Conservation (phyloP, 2,329 filamentous ascomycete genomes). For the Diaporthe citrichinensis region DNA sequence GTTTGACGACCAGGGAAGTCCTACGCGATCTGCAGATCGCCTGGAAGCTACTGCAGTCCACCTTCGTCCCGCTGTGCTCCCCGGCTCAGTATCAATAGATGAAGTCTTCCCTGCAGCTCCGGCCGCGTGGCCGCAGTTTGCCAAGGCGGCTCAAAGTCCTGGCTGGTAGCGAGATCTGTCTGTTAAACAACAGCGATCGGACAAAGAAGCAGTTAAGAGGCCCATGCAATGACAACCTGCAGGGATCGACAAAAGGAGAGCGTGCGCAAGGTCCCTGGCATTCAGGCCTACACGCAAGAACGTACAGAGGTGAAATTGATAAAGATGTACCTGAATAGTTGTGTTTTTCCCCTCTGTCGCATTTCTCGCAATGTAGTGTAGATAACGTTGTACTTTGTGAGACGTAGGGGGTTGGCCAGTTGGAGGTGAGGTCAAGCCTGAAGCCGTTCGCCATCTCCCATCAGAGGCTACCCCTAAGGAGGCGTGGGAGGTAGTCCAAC, state of each 20-base stretch:
- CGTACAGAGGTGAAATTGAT: background rate
- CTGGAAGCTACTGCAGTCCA: constrained; percentile 29
- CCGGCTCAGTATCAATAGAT: constrained; percentile 25
- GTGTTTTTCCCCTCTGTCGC: background rate
- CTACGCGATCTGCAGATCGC: constrained; percentile 27
- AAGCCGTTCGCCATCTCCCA: background rate
- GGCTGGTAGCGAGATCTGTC: background rate
- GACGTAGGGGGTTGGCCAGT: background rate
- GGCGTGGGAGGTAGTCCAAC: background rate
- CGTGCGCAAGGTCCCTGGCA: background rate
- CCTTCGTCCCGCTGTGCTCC: constrained; percentile 10
- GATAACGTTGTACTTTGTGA: background rate
- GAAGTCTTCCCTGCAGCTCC: constrained; percentile 19
- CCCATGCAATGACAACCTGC: background rate
- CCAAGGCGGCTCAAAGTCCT: constrained; percentile 5
- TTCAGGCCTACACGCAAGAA: background rate
- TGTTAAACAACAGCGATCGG: background rate
- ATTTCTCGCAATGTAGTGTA: background rate
- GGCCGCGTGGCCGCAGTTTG: constrained; percentile 24
- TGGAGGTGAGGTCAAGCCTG: background rate
- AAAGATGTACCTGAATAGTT: background rate
- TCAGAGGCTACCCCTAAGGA: background rate
- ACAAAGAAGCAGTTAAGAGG: constrained; percentile 1
- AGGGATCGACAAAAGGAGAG: background rate
- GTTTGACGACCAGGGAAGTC: constrained; percentile 17